Conservation (phyloP, 2,329 filamentous ascomycete species). For the Monilinia vaccinii-corymbosi region DNA sequence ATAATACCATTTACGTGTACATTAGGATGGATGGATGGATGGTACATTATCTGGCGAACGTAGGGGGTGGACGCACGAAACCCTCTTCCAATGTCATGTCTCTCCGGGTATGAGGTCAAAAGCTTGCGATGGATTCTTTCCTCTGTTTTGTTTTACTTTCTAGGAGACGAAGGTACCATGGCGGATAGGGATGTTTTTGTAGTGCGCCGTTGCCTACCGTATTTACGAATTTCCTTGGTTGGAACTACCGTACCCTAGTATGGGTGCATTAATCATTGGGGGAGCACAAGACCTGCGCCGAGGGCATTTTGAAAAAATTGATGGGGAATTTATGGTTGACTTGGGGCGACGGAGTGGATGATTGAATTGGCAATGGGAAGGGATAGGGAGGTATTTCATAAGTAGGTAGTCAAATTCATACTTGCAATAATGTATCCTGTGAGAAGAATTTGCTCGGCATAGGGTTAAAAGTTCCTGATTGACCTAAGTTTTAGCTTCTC, state of each 20-base stretch:
- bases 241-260: neutral
- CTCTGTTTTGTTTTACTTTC: neutral
- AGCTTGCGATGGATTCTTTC: neutral
- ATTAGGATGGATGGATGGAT: neutral
- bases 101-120: neutral
- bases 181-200: neutral
- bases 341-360: neutral
- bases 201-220: neutral
- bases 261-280: neutral
- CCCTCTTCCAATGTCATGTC: neutral
- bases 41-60: neutral
- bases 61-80: no score
- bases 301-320: neutral
- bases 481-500: no score
- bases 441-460: neutral
- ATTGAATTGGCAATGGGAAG: neutral
- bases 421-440: neutral
- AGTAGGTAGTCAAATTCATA: neutral
- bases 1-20: neutral
- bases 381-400: neutral
- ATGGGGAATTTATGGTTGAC: neutral
- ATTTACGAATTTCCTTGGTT: neutral
- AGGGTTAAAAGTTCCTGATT: no score
- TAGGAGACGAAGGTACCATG: slow-evolving; percentile 1
- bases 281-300: neutral